phyloP scores from a whole-genome alignment of 495 filamentous ascomycete genomes.

The Trypethelium eluteriae region DNA sequence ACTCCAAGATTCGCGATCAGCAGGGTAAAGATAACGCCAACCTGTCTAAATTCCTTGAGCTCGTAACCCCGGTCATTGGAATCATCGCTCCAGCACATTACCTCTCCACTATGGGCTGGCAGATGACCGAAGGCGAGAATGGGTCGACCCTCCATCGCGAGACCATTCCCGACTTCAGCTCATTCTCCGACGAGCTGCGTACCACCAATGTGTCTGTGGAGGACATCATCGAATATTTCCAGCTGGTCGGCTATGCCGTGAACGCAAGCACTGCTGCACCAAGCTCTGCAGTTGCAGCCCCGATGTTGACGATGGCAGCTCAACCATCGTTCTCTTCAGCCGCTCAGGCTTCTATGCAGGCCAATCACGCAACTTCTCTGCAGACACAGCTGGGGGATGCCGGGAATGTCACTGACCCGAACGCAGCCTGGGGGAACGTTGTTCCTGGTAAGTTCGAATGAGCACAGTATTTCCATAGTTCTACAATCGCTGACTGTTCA shows the following conservation, averaged over 20 bases:
- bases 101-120: constrained; percentile 39
- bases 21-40: constrained; percentile 35
- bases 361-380: constrained; percentile 7
- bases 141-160: constrained; percentile 5
- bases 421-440: background rate
- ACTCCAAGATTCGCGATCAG: constrained; percentile 44
- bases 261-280: constrained; percentile 12
- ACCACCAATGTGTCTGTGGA: constrained; percentile 12
- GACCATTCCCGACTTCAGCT: background rate
- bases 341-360: constrained; percentile 11
- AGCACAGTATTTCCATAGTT: background rate
- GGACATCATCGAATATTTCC: constrained; percentile 8
- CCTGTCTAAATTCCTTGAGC: constrained; percentile 36
- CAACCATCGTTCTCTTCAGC: constrained; percentile 10
- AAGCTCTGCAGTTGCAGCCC: constrained; percentile 9
- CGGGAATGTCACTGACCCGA: constrained; percentile 6
- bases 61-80: constrained; percentile 36
- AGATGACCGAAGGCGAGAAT: constrained; percentile 15
- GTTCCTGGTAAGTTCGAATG: background rate
- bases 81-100: constrained; percentile 37
- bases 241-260: constrained; percentile 7
- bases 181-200: constrained; percentile 8
- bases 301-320: constrained; percentile 11
- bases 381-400: constrained; percentile 5
- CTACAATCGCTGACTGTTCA: background rate